Percentiles rank a stretch among this genome's conserved stretches.
Conservation (phyloP, 768 basidiomycete genomes). For the Psilocybe subaeruginosa region DNA sequence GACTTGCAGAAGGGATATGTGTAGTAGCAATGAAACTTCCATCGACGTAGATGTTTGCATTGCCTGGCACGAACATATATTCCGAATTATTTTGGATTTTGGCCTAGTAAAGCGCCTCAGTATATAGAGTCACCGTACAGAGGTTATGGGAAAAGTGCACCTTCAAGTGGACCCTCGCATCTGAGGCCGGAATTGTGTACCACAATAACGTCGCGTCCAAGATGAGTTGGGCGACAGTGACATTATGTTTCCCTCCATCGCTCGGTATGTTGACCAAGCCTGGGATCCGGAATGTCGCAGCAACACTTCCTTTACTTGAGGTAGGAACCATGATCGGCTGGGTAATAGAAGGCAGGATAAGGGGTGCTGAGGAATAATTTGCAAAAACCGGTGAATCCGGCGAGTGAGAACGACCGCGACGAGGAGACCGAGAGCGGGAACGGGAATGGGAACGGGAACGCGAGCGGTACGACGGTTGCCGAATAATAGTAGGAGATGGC, state of each 20-base stretch:
- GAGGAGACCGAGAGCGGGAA: not conserved
- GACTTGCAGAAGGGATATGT: slow-evolving; percentile 34
- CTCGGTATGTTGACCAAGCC: slow-evolving; percentile 35
- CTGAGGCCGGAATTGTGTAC: slow-evolving; percentile 38
- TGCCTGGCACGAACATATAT: slow-evolving; percentile 37
- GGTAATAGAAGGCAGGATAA: not conserved
- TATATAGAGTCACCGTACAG: not conserved
- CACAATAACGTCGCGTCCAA: slow-evolving; percentile 37
- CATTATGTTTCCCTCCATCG: slow-evolving; percentile 31
- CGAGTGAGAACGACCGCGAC: no score
- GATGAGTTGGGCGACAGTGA: slow-evolving; percentile 33
- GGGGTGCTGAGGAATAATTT: no score
- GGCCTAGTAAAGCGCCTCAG: slow-evolving; percentile 26
- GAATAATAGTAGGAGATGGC: not conserved
- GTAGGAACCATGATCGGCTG: slow-evolving; percentile 7
- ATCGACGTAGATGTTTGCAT: slow-evolving; percentile 42
- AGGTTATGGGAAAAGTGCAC: slow-evolving; percentile 16
- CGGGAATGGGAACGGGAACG: not conserved
- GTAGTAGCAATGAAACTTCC: slow-evolving; percentile 43
- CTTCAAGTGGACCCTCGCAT: slow-evolving; percentile 34
- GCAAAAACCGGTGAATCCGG: no score
- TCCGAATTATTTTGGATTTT: slow-evolving; percentile 42
- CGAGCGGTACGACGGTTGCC: not conserved
- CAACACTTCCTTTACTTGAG: slow-evolving; percentile 30
- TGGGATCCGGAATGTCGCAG: slow-evolving; percentile 35